Conservation (phyloP, 2,329 filamentous ascomycete genomes). For the Neurospora sp. region DNA sequence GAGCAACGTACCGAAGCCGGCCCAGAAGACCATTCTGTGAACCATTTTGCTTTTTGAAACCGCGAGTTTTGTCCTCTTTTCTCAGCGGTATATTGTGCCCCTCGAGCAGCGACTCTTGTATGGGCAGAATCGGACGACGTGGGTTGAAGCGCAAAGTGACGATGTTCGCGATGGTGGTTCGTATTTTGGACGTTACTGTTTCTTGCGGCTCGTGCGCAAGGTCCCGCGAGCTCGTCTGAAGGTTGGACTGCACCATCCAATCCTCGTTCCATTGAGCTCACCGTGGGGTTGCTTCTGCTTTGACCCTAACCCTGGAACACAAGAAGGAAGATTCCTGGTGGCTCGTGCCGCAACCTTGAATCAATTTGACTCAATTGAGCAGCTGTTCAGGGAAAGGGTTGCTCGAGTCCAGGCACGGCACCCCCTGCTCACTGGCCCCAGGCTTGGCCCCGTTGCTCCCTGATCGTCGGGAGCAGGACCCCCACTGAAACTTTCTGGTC, state of each 20-base stretch:
- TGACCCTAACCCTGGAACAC: not conserved
- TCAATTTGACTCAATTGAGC: not conserved
- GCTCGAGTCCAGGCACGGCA: not conserved
- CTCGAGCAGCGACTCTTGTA: not conserved
- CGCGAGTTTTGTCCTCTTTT: not conserved
- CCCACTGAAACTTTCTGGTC: not conserved
- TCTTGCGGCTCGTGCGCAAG: not conserved
- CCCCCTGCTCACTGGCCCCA: not conserved
- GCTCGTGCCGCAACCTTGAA: not conserved
- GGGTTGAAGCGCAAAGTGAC: not conserved
- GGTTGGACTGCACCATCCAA: not conserved
- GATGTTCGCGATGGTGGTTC: not conserved
- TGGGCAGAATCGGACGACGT: not conserved
- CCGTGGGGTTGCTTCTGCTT: not conserved
- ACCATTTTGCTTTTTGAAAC: conserved; percentile 34
- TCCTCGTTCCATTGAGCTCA: not conserved
- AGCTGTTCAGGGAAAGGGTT: not conserved
- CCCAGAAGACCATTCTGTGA: conserved; percentile 67
- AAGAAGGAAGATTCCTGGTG: not conserved
- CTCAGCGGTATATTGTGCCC: not conserved
- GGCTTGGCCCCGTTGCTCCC: not conserved
- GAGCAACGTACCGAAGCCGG: conserved; percentile 68
- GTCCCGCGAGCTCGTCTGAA: not conserved
- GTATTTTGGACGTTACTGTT: not conserved
- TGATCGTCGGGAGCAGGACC: not conserved